Evolutionary conservation across 2,329 filamentous ascomycete genomes (phyloP).

Genomic region (Penicillium palitans): DNA sequence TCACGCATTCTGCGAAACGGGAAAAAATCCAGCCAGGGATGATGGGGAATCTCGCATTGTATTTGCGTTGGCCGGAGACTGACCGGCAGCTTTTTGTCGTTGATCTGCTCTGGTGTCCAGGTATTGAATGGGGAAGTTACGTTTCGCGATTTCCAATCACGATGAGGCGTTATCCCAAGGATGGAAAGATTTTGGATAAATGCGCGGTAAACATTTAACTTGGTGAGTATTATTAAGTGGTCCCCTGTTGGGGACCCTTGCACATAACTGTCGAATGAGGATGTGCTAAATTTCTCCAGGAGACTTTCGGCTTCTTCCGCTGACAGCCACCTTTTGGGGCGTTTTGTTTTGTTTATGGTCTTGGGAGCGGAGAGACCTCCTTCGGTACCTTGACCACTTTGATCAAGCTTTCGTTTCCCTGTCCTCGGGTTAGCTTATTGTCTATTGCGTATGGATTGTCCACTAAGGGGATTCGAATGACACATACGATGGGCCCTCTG

Average conservation of each 20-base stretch:
- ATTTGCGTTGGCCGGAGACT: not conserved
- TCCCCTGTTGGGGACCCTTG: not conserved
- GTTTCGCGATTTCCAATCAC: not conserved
- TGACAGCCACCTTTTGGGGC: not conserved
- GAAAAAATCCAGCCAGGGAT: conserved; percentile 45
- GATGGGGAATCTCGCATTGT: conserved; percentile 31
- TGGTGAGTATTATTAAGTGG: not conserved
- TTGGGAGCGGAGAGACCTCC: not conserved
- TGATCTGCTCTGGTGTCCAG: not conserved
- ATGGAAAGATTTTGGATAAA: not conserved
- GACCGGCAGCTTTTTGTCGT: not conserved
- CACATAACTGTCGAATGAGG: not conserved
- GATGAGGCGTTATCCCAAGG: not conserved
- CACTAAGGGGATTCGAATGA: not conserved
- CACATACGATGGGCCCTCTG: not conserved
- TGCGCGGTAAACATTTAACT: not conserved
- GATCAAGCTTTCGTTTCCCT: not conserved
- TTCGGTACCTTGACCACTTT: not conserved
- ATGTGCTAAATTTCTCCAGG: not conserved
- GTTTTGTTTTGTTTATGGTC: not conserved
- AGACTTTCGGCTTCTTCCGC: not conserved
- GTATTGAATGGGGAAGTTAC: not conserved
- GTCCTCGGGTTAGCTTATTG: not conserved
- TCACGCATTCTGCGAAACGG: conserved; percentile 44
- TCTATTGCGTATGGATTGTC: not conserved